A percentile compares a stretch with the other conserved stretches of the same genome.
Evolutionary conservation across 2,329 filamentous ascomycete species (phyloP).

Genomic region (Emmonsia crescens): DNA sequence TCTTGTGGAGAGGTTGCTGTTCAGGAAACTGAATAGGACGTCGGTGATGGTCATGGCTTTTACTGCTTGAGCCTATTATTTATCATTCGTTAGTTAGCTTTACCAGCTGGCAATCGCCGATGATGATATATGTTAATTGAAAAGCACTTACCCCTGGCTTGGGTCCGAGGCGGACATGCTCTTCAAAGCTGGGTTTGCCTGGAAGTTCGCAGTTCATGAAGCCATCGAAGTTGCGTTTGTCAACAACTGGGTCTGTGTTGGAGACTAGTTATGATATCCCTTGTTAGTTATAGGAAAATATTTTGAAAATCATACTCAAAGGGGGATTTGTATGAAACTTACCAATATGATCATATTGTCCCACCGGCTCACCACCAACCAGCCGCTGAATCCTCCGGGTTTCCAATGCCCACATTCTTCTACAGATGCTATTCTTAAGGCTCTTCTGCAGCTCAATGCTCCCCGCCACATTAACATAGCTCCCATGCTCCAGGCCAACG

Average conservation of each 20-base stretch:
- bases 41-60: constrained; percentile 26
- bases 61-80: constrained; percentile 26
- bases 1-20: constrained; percentile 10
- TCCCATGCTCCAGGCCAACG: constrained; percentile 31
- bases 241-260: constrained; percentile 20
- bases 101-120: neutral
- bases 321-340: too few relatives aligned
- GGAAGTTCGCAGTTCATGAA: constrained; percentile 33
- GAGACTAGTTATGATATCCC: constrained; percentile 18
- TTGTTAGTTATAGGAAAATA: neutral
- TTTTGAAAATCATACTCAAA: too few relatives aligned
- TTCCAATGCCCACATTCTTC: constrained; percentile 34
- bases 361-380: constrained; percentile 26
- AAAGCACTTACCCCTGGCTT: constrained; percentile 24
- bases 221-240: constrained; percentile 29
- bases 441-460: constrained; percentile 31
- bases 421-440: constrained; percentile 30
- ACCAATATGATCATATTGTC: constrained; percentile 30
- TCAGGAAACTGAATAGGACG: constrained; percentile 25
- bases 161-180: constrained; percentile 29
- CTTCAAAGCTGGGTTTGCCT: constrained; percentile 26
- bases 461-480: constrained; percentile 35
- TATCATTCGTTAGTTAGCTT: constrained; percentile 14
- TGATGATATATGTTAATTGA: neutral
- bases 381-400: constrained; percentile 31